phyloP scores from a whole-genome alignment of 805 yeast genomes.

The Tetrapisispora pingtungensis region DNA sequence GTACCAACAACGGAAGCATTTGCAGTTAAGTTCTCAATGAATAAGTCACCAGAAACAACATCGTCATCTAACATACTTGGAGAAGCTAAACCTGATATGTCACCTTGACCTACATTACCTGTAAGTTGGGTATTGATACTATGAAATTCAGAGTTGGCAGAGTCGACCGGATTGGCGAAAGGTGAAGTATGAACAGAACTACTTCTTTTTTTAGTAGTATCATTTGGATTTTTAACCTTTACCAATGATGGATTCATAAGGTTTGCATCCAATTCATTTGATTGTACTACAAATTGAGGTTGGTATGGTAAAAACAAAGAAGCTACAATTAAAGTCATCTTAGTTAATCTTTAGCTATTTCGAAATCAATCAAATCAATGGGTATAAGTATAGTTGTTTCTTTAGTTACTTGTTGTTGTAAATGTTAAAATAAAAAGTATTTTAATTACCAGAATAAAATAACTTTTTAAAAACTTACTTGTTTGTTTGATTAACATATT shows the following conservation, averaged over 20 bases:
- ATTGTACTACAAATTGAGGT: slow-evolving; percentile 42
- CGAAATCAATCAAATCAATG: too few species aligned
- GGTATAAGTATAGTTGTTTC: too few species aligned
- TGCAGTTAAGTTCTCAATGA: slow-evolving; percentile 31
- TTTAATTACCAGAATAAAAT: too few species aligned
- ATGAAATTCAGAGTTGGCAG: slow-evolving; percentile 5
- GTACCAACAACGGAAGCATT: slow-evolving; percentile 21
- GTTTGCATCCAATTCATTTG: slow-evolving; percentile 21
- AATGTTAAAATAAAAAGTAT: too few species aligned
- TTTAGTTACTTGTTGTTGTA: too few species aligned
- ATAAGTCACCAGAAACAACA: slow-evolving; percentile 24
- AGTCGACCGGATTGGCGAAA: slow-evolving; percentile 5
- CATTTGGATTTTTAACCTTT: slow-evolving; percentile 11
- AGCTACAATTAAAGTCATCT: slow-evolving; percentile 61
- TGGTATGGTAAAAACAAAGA: slow-evolving; percentile 69
- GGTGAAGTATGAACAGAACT: slow-evolving; percentile 21
- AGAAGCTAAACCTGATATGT: neutral
- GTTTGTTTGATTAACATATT: too few species aligned
- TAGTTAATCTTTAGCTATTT: neutral
- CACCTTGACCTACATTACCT: neutral
- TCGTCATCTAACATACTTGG: slow-evolving; percentile 1
- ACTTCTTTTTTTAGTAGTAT: slow-evolving; percentile 12
- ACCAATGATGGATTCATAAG: slow-evolving; percentile 22
- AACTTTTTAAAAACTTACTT: too few species aligned
- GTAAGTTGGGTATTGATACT: neutral